phyloP scores from a whole-genome alignment of 805 yeast genomes.

The Scheffersomyces amazonensis region DNA sequence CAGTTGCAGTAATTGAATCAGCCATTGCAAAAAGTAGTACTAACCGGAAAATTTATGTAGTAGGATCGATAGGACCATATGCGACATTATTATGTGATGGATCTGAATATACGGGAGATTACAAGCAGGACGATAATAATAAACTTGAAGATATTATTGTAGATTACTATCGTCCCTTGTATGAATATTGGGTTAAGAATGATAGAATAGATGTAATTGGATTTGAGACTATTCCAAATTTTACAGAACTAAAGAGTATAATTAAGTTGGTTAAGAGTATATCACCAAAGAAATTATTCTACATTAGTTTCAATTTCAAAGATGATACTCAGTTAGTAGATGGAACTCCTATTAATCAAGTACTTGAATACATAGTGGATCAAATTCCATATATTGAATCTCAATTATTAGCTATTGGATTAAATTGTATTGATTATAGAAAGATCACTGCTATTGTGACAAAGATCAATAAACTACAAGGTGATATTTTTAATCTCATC shows the following conservation, averaged over 20 bases:
- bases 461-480: not conserved
- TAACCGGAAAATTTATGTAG: constrained; percentile 25
- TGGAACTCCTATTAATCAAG: constrained; percentile 25
- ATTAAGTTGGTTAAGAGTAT: constrained; percentile 26
- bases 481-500: constrained; percentile 38
- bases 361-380: no score
- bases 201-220: constrained; percentile 54
- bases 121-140: constrained; percentile 32
- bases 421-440: constrained; percentile 60
- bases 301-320: constrained; percentile 36
- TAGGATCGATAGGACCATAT: constrained; percentile 75
- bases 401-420: constrained; percentile 49
- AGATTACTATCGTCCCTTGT: constrained; percentile 48
- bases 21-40: constrained; percentile 10
- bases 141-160: constrained; percentile 26
- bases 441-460: constrained; percentile 39
- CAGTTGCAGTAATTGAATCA: constrained; percentile 19
- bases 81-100: constrained; percentile 70
- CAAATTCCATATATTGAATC: constrained; percentile 10
- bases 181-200: constrained; percentile 34
- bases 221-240: constrained; percentile 71
- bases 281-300: constrained; percentile 38
- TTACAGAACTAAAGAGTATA: constrained; percentile 53
- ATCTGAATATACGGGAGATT: constrained; percentile 72
- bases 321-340: constrained; percentile 22